A percentile compares a stretch with the other conserved stretches of the same genome.
phyloP scores from a whole-genome alignment of 495 filamentous ascomycete species.

The Lasiosphaeria miniovina region DNA sequence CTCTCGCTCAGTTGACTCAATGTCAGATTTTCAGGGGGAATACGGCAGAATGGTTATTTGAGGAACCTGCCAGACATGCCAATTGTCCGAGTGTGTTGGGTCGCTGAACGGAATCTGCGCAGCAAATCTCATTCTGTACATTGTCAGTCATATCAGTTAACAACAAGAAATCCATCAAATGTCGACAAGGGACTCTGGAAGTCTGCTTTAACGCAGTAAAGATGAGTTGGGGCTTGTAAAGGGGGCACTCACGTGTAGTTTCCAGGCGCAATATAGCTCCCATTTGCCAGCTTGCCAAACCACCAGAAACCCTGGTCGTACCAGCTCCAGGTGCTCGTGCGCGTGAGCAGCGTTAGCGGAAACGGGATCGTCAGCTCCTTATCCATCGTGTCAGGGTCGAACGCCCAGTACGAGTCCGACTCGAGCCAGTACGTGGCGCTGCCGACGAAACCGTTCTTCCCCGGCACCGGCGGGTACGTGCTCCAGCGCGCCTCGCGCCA shows the following conservation, averaged over 20 bases:
- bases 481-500: constrained; percentile 31
- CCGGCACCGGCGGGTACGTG: constrained; percentile 32
- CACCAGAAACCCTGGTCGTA: constrained; percentile 28
- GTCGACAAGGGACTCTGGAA: no score
- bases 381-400: constrained; percentile 21
- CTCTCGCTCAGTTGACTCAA: neutral
- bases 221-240: neutral
- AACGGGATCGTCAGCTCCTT: constrained; percentile 25
- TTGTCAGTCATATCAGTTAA: no score
- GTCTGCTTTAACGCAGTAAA: neutral
- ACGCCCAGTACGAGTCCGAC: constrained; percentile 15
- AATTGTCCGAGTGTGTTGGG: constrained; percentile 25
- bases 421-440: constrained; percentile 26
- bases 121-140: constrained; percentile 26
- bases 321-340: constrained; percentile 19
- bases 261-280: constrained; percentile 33
- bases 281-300: constrained; percentile 35
- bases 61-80: constrained; percentile 25
- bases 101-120: constrained; percentile 27
- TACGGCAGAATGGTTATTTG: constrained; percentile 22
- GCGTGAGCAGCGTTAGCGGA: constrained; percentile 23
- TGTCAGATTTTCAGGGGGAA: neutral
- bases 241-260: constrained; percentile 32
- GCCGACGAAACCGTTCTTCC: constrained; percentile 34
- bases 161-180: no score